These are phyloP conservation scores for Russula sp. DNA, from an alignment of 768 basidiomycete genomes.

Conservation along the genomic window DNA sequence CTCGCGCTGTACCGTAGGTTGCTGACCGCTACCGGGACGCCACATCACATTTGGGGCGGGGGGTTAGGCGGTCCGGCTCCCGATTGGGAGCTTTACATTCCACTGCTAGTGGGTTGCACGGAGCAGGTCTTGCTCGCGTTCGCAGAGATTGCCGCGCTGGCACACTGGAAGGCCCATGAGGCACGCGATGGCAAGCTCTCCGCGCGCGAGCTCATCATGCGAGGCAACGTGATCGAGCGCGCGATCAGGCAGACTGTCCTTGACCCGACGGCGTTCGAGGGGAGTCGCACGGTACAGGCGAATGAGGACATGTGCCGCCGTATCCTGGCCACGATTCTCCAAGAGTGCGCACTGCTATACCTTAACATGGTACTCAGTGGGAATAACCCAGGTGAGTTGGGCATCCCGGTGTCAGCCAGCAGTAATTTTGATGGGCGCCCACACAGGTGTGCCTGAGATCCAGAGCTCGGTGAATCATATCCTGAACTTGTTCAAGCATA, in stretches of 20 bases:
- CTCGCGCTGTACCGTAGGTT: constrained; percentile 60
- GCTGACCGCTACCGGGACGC: constrained; percentile 38
- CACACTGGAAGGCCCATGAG: constrained; percentile 69
- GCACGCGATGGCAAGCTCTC: constrained; percentile 61
- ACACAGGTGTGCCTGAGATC: constrained; percentile 24
- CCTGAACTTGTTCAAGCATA: constrained; percentile 18
- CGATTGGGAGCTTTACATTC: constrained; percentile 52
- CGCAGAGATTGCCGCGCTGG: constrained; percentile 65
- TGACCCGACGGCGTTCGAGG: constrained; percentile 37
- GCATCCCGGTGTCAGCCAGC: background rate
- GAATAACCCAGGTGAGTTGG: constrained; percentile 21
- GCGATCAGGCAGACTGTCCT: constrained; percentile 44
- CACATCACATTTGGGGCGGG: constrained; percentile 43
- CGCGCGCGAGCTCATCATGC: constrained; percentile 64
- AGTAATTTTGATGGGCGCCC: constrained; percentile 13
- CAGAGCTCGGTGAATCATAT: constrained; percentile 18
- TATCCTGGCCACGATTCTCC: constrained; percentile 21
- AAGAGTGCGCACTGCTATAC: constrained; percentile 22
- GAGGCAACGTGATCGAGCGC: constrained; percentile 68
- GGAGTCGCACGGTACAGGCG: constrained; percentile 21
- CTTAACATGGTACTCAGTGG: constrained; percentile 24
- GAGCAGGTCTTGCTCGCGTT: constrained; percentile 73
- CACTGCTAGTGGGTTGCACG: constrained; percentile 67
- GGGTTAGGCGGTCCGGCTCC: constrained; percentile 27
- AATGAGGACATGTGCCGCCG: constrained; percentile 21